Conservation (phyloP, 2,329 filamentous ascomycete genomes). For the Penicillium sp. region DNA sequence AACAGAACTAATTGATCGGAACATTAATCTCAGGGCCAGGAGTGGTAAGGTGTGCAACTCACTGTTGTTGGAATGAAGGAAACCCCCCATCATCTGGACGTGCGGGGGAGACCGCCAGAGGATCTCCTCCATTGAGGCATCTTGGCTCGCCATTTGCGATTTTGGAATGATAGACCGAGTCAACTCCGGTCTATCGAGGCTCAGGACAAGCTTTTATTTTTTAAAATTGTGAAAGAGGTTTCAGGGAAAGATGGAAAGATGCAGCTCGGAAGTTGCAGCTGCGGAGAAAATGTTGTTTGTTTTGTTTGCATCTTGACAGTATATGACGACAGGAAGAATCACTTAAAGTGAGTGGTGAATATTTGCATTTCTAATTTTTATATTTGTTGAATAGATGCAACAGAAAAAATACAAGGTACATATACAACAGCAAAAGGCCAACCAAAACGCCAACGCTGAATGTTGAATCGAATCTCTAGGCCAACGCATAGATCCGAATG, state of each 20-base stretch:
- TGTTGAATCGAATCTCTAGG: conserved; percentile 31
- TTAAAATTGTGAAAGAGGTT: not conserved
- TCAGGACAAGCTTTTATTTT: not conserved
- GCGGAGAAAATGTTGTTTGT: conserved; percentile 25
- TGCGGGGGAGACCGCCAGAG: conserved; percentile 47
- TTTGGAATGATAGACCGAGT: not conserved
- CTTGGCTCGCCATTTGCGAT: conserved; percentile 35
- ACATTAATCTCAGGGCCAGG: not conserved
- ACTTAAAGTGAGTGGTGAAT: not conserved
- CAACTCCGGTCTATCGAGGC: not conserved
- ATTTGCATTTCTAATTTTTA: not conserved
- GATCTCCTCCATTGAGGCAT: conserved; percentile 44
- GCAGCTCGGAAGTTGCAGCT: conserved; percentile 1
- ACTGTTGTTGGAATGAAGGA: conserved; percentile 47
- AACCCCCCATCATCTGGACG: conserved; percentile 48
- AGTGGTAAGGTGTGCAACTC: conserved; percentile 11
- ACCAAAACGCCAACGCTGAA: conserved; percentile 25
- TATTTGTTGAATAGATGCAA: not conserved
- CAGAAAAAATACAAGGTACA: not conserved
- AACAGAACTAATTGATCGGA: conserved; percentile 50
- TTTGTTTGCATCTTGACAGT: conserved; percentile 26
- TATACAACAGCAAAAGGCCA: not conserved
- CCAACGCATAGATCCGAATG: conserved; percentile 22
- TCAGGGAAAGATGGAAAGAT: not conserved
- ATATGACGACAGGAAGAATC: not conserved